Evolutionary conservation across 148 eudicot genomes (phyloP), one percentile per base, ranked within the genome.

Genomic region (Agrostemma githago): DNA sequence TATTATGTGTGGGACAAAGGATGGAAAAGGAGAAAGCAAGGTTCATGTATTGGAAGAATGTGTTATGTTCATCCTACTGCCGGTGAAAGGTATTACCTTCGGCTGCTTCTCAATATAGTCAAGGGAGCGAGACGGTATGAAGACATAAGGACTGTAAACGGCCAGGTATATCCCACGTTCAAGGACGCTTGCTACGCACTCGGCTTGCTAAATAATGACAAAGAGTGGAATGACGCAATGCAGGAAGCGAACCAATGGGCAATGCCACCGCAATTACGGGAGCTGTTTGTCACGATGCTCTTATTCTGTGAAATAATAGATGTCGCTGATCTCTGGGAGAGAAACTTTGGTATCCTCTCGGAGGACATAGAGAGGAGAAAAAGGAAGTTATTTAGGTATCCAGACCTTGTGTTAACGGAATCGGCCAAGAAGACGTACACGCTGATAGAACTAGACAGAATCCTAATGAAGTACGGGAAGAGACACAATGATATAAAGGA

Each of bases 241-340:
- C 5, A 3, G 1, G 72, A 69, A 14, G 72, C 72, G 3, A 69
- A 12, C 38, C 72, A 69, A 19, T 69, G 72, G 72, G 58, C 58
- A 19, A 69, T 46, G 58, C n/a, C 72, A 0, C 48, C 58, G 1
- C 58, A 69, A 15, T 21, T 69, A 17, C 17, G 72, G 58, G 72
- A 69, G 10, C 72, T 69, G 0, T 69, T 69, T 46, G 72, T 69
- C 1, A 69, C 72, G 3, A 68, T 68, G 53, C 72, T 69, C 34
- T 8, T 69, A 53, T 69, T 69, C 53, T 69, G 58, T 46, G 58
- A 69, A 46, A 59, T 69, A 4, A 46, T 59, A 8, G 58, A 69
- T 12, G 20, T 19, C 3, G 17, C 16, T 5, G 4, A 14, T 9
- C 7, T 66, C 12, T 66, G 69, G 69, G 17, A 66, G 2, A 9